phyloP scores from a whole-genome alignment of 345 rosid species.

The Camelina hispida region DNA sequence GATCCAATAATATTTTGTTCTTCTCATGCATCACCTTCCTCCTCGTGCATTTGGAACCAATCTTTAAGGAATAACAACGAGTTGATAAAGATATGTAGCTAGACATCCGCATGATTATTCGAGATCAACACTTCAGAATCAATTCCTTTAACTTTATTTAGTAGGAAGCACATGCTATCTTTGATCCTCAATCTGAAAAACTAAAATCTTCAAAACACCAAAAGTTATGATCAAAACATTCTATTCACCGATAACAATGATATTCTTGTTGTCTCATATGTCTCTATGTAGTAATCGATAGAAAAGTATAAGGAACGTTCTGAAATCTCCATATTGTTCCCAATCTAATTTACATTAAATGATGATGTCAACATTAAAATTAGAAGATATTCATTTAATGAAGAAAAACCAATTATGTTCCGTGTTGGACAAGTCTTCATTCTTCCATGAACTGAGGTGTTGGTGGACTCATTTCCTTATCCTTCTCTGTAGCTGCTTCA shows the following conservation, averaged over 20 bases:
- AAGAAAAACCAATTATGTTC: not conserved
- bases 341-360: conserved; percentile 17
- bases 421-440: conserved; percentile 21
- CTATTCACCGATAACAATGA: too few species aligned
- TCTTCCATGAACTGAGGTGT: conserved; percentile 77
- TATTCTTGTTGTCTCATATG: too few species aligned
- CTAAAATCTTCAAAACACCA: not conserved
- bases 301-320: conserved; percentile 8
- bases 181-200: not conserved
- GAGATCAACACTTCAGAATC: not conserved
- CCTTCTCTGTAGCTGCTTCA: conserved; percentile 29
- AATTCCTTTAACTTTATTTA: not conserved
- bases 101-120: not conserved
- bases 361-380: not conserved
- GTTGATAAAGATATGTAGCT: not conserved
- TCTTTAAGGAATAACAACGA: not conserved
- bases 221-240: not conserved
- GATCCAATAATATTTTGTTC: not conserved
- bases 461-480: conserved; percentile 76
- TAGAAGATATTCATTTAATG: not conserved
- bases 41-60: not conserved
- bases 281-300: not conserved
- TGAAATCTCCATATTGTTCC: not conserved
- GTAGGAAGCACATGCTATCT: conserved; percentile 5
- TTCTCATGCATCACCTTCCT: not conserved